Percentiles rank a stretch among this genome's conserved stretches.
These are phyloP conservation scores for Dioscorea alata DNA, from an alignment of 106 monocot genomes.

Conservation along the genomic window DNA sequence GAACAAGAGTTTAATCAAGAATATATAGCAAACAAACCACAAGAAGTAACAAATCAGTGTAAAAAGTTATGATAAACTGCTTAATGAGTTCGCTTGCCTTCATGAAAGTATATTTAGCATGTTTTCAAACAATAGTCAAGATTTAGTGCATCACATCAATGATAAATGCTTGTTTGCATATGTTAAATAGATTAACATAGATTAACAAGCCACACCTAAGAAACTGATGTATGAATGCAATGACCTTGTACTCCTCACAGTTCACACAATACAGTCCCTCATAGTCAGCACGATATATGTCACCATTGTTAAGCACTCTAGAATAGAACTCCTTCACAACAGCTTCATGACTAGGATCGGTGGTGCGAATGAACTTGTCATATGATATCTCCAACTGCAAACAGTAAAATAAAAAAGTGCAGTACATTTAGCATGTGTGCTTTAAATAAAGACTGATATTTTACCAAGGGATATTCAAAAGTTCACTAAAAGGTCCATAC, in stretches of 20 bases:
- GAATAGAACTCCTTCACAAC: conserved; percentile 91
- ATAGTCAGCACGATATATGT: conserved; percentile 91
- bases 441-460: background rate
- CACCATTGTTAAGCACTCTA: conserved; percentile 76
- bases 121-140: too few relatives aligned
- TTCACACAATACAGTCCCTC: conserved; percentile 93
- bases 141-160: too few relatives aligned
- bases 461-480: too few relatives aligned
- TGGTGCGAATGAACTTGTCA: conserved; percentile 95
- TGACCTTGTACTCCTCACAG: conserved; percentile 98
- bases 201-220: background rate
- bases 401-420: background rate
- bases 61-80: too few relatives aligned
- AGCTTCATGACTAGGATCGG: conserved; percentile 67
- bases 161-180: background rate
- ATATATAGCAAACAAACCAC: too few relatives aligned
- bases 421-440: background rate
- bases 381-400: conserved; percentile 84
- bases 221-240: background rate
- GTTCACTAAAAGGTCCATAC: conserved; percentile 22
- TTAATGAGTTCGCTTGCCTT: too few relatives aligned
- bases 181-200: background rate
- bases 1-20: too few relatives aligned
- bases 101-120: too few relatives aligned
- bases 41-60: too few relatives aligned